These are phyloP conservation scores for Cymodocea nodosa DNA, from an alignment of 116 monocot genomes.

Conservation along the genomic window DNA sequence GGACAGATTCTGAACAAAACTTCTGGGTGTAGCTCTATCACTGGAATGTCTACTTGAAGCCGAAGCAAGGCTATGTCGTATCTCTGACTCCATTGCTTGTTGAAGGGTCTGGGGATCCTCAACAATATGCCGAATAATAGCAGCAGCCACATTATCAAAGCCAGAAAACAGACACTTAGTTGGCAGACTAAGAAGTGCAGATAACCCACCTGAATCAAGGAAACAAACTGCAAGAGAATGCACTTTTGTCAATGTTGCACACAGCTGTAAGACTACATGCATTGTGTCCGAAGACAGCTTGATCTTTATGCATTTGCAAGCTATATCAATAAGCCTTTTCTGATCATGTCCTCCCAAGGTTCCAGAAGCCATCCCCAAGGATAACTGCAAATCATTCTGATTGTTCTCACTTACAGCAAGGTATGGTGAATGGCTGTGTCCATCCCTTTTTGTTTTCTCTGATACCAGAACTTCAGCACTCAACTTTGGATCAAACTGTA, in stretches of 20 bases:
- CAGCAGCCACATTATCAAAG: constrained; percentile 74
- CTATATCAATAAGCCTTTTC: constrained; percentile 69
- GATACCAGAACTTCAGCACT: constrained; percentile 29
- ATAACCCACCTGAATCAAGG: constrained; percentile 74
- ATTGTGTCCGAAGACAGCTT: constrained; percentile 83
- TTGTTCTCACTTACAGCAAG: constrained; percentile 42
- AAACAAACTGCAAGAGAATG: constrained; percentile 80
- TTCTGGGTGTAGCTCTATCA: constrained; percentile 60
- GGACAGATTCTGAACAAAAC: constrained; percentile 82
- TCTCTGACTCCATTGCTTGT: constrained; percentile 98
- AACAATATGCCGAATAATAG: constrained; percentile 89
- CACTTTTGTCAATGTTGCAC: constrained; percentile 93
- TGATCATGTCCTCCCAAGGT: constrained; percentile 46
- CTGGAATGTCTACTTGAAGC: constrained; percentile 66
- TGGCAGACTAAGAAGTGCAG: constrained; percentile 75
- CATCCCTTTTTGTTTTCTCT: constrained; percentile 50
- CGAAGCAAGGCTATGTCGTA: constrained; percentile 72
- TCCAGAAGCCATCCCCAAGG: constrained; percentile 8
- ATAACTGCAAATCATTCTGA: constrained; percentile 27
- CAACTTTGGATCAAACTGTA: constrained; percentile 74
- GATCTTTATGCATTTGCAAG: constrained; percentile 65
- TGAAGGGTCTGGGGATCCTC: constrained; percentile 97
- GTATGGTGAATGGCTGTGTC: constrained; percentile 23
- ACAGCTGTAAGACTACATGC: constrained; percentile 90
- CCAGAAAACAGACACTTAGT: constrained; percentile 81